Evolutionary conservation across 169 alveolate species (phyloP), one percentile per base, ranked within the genome.

Genomic region (Haemoproteus tartakovskyi): DNA sequence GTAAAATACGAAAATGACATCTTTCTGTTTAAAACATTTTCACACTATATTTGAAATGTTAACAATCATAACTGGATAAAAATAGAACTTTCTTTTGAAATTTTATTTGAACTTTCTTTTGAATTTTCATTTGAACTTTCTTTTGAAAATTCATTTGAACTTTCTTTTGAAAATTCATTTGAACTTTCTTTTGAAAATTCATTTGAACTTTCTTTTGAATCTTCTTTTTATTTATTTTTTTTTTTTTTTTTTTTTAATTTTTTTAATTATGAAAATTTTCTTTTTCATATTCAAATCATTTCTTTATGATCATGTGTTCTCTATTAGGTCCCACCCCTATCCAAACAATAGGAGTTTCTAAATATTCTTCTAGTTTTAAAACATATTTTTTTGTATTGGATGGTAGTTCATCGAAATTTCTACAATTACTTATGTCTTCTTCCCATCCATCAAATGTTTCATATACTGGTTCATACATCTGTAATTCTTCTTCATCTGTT

Each of bases 241-340:
- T 14, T 1, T 18, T 37, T 22, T 37, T 9, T 18, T 48, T n/a
- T 21, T 37, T 11, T 21, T 37, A 3, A 3, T 19, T 36, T 18
- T 12, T 14, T 14, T 30, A 12, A 22, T 12, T 24, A 27, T 24
- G 2, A 1, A 1, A 41, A 19, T n/a, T 29, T 9, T 26, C 22
- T 8, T 3, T 48, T 16, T 2, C 9, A 11, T 51, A 19, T 50
- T 67, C 3, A 18, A 33, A 37, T 33, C 60, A 41, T 29, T 62
- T 62, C 51, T 60, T 79, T 8, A 46, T 48, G 30, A 91, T 79
- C 80, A 89, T 90, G 29, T 89, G 81, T 60, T 85, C 91, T 80
- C 95, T 81, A 51, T 87, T 92, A 11, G 97, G 94, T 14, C 97
- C 97, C 41, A 87, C 86, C 22, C 97, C 93, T 21, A 95, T 91